Conservation (phyloP, 257 asterid species). For the Primulina eburnea region DNA sequence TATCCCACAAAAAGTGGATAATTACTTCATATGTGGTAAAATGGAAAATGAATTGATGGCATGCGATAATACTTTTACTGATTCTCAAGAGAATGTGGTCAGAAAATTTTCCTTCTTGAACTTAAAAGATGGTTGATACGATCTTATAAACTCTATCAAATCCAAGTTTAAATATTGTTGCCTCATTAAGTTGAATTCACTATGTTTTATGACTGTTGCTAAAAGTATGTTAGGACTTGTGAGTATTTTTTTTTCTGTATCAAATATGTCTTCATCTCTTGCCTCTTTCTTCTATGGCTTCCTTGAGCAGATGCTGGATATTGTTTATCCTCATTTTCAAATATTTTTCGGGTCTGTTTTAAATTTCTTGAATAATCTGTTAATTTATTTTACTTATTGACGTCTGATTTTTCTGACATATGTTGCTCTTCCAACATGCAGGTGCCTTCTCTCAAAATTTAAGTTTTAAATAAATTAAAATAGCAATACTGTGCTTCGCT, state of each 20-base stretch:
- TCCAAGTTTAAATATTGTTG: not conserved
- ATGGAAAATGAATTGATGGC: slow-evolving; percentile 6
- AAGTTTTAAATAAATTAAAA: slow-evolving; percentile 20
- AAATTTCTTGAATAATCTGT: slow-evolving; percentile 8
- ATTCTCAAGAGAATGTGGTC: slow-evolving; percentile 6
- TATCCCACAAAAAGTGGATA: not conserved
- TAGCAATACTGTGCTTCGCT: slow-evolving; percentile 12
- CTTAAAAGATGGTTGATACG: not conserved
- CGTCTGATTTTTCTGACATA: slow-evolving; percentile 18
- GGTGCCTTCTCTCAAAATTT: slow-evolving; percentile 25
- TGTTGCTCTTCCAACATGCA: slow-evolving; percentile 24
- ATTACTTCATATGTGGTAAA: not conserved
- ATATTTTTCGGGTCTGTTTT: not conserved
- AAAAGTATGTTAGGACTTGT: not conserved
- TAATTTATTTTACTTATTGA: slow-evolving; percentile 17
- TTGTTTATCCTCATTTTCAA: not conserved
- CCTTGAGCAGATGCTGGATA: slow-evolving; percentile 2
- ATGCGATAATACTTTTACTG: not conserved
- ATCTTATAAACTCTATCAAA: not conserved
- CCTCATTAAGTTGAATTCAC: not conserved
- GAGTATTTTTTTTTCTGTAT: not conserved
- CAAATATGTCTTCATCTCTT: not conserved
- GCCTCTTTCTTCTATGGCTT: slow-evolving; percentile 5
- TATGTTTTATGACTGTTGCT: not conserved
- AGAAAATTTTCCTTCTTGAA: slow-evolving; percentile 6